Base-by-base conservation (phyloP, 352 stramenopile species). In the Globisporangium nunn region DNA sequence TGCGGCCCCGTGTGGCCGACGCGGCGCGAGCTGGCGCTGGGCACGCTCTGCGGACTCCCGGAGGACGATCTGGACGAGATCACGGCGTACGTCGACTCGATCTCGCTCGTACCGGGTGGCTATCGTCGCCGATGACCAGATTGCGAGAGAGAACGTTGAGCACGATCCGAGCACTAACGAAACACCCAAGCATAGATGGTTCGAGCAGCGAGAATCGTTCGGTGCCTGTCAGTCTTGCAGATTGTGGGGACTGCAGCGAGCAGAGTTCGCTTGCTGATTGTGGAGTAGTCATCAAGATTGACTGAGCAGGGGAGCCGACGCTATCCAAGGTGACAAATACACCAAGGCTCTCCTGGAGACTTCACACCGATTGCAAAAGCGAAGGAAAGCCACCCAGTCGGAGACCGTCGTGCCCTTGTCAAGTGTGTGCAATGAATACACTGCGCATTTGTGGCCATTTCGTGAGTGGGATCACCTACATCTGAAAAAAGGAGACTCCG, bases 1-100 rank as follows among this genome's bases (percentile, higher is more conserved):
- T 91, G 81, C 49, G 73, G 76, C 0, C 79, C 79, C 3, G 74
- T 89, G 63, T 89, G 78, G 78, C 78, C 76, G 17, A 81, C 74
- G 15, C 78, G 78, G 0, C 66, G 71, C 6, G 76, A 89, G 23
- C 54, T 89, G 4, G 78, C 78, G 2, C 59, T 58, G 17, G 61
- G 68, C n/a, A 86, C 78, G 17, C 60, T 89, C 2, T 74, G 64
- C 28, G 78, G 76, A 0, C 52, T 89, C 15, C 75, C 78, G 0
- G 58, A 64, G 12, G 68, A 80, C 6, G 70, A 85, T 30, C 49
- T 84, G 6, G 64, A 75, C 15, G 62, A 64, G 14, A 68, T 87
- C 41, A 67, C 75, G 29, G 61, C 74, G 49, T 68, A 87, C 56
- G 78, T 89, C 11, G 76, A 87, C 49, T 75, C 74, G 29, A 61